phyloP scores from a whole-genome alignment of 805 yeast genomes.

The Wickerhamiella galacta region DNA sequence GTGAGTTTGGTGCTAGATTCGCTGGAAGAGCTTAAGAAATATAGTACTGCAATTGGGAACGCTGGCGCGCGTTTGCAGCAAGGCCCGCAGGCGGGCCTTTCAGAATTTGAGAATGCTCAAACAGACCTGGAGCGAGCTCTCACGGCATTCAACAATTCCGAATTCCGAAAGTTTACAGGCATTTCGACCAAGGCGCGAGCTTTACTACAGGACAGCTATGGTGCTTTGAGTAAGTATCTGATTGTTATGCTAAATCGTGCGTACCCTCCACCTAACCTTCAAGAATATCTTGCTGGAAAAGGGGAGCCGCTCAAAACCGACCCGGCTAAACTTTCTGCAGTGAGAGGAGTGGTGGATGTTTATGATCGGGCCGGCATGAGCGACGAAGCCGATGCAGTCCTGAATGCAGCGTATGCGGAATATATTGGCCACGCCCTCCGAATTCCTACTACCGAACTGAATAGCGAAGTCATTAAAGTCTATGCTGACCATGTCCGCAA shows the following conservation, averaged over 20 bases:
- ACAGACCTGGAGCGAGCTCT: slow-evolving; percentile 13
- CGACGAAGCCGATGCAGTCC: slow-evolving; percentile 13
- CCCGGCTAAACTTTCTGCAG: slow-evolving; percentile 24
- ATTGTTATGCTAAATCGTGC: slow-evolving; percentile 23
- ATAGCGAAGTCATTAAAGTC: slow-evolving; percentile 4
- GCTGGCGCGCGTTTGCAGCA: background rate
- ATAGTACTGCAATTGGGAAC: background rate
- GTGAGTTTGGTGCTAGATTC: slow-evolving; percentile 15
- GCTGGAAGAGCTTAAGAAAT: slow-evolving; percentile 13
- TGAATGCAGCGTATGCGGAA: slow-evolving; percentile 10
- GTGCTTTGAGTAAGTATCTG: slow-evolving; percentile 27
- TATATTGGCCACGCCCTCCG: slow-evolving; percentile 11
- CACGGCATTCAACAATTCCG: slow-evolving; percentile 13
- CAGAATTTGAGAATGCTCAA: slow-evolving; percentile 27
- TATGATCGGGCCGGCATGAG: slow-evolving; percentile 23
- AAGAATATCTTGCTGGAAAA: slow-evolving; percentile 20
- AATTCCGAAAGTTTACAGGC: slow-evolving; percentile 9
- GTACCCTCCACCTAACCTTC: background rate
- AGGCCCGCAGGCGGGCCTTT: slow-evolving; percentile 1
- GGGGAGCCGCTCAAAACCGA: slow-evolving; percentile 12
- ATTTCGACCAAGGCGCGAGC: slow-evolving; percentile 8
- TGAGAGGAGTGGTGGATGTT: slow-evolving; percentile 29
- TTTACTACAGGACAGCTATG: background rate
- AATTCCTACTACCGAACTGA: slow-evolving; percentile 3
- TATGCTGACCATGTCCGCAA: slow-evolving; percentile 4